Conservation (phyloP, 768 basidiomycete species). For the Collybiopsis luxurians region DNA sequence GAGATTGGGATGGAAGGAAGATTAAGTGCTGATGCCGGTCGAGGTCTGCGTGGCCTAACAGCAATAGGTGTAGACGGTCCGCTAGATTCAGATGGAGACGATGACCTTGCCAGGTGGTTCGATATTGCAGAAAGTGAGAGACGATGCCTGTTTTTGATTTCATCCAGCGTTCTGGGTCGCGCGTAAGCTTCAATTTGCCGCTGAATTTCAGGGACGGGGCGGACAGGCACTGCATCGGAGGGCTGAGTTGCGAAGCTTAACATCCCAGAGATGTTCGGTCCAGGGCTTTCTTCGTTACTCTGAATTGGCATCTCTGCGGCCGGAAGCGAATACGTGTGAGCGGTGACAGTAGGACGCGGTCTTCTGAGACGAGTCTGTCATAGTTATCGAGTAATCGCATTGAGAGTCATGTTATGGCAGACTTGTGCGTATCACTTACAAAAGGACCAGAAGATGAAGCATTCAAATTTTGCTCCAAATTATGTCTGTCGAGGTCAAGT, state of each 20-base stretch:
- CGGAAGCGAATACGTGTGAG: slow-evolving; percentile 13
- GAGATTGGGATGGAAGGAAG: slow-evolving; percentile 6
- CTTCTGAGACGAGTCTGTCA: slow-evolving; percentile 11
- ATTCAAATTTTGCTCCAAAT: neutral
- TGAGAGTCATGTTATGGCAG: too few relatives aligned
- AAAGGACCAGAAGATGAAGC: neutral
- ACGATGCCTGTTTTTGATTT: slow-evolving; percentile 35
- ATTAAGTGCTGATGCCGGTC: slow-evolving; percentile 7
- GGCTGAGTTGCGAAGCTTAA: too few relatives aligned
- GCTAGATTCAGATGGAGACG: neutral
- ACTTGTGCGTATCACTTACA: too few relatives aligned
- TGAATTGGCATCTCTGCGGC: neutral
- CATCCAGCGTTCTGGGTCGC: slow-evolving; percentile 19
- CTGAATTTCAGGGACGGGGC: neutral
- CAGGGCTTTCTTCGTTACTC: too few relatives aligned
- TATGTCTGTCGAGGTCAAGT: neutral
- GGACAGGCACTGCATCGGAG: neutral
- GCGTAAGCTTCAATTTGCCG: neutral
- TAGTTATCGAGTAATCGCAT: too few relatives aligned
- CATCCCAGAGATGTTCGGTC: too few relatives aligned
- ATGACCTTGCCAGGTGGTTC: slow-evolving; percentile 1
- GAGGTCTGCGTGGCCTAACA: slow-evolving; percentile 1
- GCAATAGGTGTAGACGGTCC: neutral
- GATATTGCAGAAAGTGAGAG: slow-evolving; percentile 31
- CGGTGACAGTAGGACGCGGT: slow-evolving; percentile 16